Percentiles rank a stretch among this genome's conserved stretches.
phyloP scores from a whole-genome alignment of 2,329 filamentous ascomycete species.

The Pyrenophora seminiperda region DNA sequence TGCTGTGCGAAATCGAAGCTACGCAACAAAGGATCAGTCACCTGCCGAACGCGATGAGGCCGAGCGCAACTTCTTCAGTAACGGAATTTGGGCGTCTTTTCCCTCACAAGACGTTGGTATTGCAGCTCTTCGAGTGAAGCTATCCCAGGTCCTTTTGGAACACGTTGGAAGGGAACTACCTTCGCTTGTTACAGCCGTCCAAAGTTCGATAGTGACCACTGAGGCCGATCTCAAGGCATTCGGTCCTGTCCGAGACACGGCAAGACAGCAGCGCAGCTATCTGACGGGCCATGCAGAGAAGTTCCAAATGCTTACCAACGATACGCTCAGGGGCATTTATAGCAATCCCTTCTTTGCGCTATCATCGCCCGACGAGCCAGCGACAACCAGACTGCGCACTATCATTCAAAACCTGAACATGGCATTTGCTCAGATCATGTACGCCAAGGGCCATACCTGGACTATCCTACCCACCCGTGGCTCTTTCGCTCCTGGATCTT shows the following conservation, averaged over 20 bases:
- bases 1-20: slow-evolving; percentile 45
- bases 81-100: slow-evolving; percentile 25
- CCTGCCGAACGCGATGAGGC: slow-evolving; percentile 30
- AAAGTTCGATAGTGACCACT: slow-evolving; percentile 20
- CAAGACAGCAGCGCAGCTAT: slow-evolving; percentile 28
- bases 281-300: slow-evolving; percentile 26
- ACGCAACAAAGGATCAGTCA: slow-evolving; percentile 20
- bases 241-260: slow-evolving; percentile 25
- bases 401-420: slow-evolving; percentile 36
- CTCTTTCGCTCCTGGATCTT: neutral
- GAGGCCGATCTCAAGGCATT: slow-evolving; percentile 21
- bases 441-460: slow-evolving; percentile 33
- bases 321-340: slow-evolving; percentile 32
- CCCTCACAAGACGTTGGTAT: slow-evolving; percentile 36
- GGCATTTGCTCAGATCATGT: slow-evolving; percentile 33
- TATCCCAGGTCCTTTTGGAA: slow-evolving; percentile 39
- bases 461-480: slow-evolving; percentile 15
- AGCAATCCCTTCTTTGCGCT: slow-evolving; percentile 30
- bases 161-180: slow-evolving; percentile 41
- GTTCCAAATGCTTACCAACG: slow-evolving; percentile 27
- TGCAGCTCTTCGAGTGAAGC: slow-evolving; percentile 29
- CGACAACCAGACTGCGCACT: slow-evolving; percentile 41
- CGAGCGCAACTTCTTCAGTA: slow-evolving; percentile 33
- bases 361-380: slow-evolving; percentile 7
- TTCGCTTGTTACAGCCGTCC: slow-evolving; percentile 24